Evolutionary conservation across 2,329 filamentous ascomycete genomes (phyloP).

Genomic region (Raffaelea ambrosiae): DNA sequence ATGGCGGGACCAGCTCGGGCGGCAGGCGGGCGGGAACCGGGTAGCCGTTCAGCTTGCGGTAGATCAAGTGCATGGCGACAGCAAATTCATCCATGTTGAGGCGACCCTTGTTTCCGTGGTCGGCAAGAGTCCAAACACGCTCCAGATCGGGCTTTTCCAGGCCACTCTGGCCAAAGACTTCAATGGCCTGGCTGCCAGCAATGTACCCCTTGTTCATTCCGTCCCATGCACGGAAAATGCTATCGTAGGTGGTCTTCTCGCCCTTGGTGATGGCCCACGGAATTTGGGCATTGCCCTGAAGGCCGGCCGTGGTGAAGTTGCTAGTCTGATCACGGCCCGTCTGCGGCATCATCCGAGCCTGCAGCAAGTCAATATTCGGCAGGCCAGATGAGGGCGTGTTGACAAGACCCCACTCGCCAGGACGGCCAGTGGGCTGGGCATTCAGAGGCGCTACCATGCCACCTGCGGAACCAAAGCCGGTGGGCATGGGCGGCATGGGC

Average conservation of each 20-base stretch:
- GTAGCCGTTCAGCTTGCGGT: constrained; percentile 93
- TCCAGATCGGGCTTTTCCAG: constrained; percentile 86
- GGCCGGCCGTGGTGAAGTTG: constrained; percentile 72
- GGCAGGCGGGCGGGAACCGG: constrained; percentile 81
- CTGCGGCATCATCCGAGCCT: constrained; percentile 96
- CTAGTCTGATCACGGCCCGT: constrained; percentile 72
- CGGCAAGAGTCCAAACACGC: constrained; percentile 87
- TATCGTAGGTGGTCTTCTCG: constrained; percentile 94
- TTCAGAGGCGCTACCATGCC: constrained; percentile 66
- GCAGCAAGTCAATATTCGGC: constrained; percentile 87
- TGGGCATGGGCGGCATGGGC: constrained; percentile 74
- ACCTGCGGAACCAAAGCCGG: constrained; percentile 49
- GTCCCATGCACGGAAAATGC: constrained; percentile 94
- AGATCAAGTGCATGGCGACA: constrained; percentile 98
- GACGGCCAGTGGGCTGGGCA: constrained; percentile 85
- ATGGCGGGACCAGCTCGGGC: constrained; percentile 87
- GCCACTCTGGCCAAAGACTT: constrained; percentile 95
- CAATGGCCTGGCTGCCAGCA: constrained; percentile 83
- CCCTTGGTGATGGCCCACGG: constrained; percentile 99
- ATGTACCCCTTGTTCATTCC: constrained; percentile 90
- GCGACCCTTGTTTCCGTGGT: constrained; percentile 88
- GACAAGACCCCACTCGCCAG: constrained; percentile 97
- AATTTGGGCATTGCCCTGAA: constrained; percentile 89
- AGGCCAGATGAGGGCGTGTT: constrained; percentile 84
- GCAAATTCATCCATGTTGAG: constrained; percentile 96